Percentiles rank a stretch among this genome's conserved stretches.
Conservation (phyloP, 345 rosid species). For the Eucalyptus curtisii region DNA sequence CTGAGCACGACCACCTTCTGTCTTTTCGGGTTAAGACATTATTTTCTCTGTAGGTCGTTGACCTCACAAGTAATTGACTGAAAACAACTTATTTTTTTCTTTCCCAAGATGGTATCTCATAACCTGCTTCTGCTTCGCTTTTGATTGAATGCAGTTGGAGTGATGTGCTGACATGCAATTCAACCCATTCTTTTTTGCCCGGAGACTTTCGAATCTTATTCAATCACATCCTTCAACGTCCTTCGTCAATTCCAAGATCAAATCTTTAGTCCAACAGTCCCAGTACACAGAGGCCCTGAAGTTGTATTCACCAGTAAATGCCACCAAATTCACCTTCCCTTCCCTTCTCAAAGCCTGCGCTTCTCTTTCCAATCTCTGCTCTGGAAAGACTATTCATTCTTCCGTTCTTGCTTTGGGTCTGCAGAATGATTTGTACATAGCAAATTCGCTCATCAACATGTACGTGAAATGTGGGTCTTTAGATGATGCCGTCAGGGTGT, state of each 20-base stretch:
- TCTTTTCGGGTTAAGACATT: not conserved
- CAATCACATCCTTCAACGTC: not conserved
- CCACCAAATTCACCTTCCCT: conserved; percentile 46
- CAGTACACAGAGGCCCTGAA: conserved; percentile 33
- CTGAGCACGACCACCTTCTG: not conserved
- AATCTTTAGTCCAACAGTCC: conserved; percentile 22
- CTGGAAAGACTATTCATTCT: conserved; percentile 51
- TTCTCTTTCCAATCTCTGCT: conserved; percentile 17
- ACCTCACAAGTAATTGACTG: not conserved
- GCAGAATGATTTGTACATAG: conserved; percentile 33
- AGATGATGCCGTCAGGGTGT: conserved; percentile 47
- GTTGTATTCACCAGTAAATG: conserved; percentile 23
- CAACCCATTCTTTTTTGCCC: not conserved
- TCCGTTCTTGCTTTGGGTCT: conserved; percentile 29
- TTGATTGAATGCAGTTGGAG: not conserved
- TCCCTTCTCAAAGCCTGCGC: conserved; percentile 63
- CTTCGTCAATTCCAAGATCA: conserved; percentile 25
- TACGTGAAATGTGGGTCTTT: conserved; percentile 56
- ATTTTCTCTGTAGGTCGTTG: not conserved
- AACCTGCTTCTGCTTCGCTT: not conserved
- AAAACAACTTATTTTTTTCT: not conserved
- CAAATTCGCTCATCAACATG: conserved; percentile 53
- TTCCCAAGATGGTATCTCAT: not conserved
- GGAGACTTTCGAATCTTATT: conserved; percentile 10
- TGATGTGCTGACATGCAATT: conserved; percentile 5